phyloP scores from a whole-genome alignment of 768 basidiomycete species.

The Antrodiella citrinella region DNA sequence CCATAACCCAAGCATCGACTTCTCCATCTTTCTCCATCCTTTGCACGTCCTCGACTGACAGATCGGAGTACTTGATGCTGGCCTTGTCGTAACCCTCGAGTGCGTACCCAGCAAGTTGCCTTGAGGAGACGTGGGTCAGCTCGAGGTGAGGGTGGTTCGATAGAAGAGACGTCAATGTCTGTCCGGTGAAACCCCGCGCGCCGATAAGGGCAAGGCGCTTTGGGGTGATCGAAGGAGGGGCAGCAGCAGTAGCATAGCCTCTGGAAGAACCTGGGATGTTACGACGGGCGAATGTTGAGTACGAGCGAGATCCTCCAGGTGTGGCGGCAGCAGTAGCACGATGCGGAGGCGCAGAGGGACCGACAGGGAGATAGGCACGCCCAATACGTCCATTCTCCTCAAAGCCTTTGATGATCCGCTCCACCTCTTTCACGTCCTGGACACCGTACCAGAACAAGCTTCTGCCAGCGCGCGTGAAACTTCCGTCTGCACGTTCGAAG shows the following conservation, averaged over 20 bases:
- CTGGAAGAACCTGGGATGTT: constrained; percentile 42
- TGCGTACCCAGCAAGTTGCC: constrained; percentile 79
- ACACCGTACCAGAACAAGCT: constrained; percentile 98
- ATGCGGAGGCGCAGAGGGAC: constrained; percentile 58
- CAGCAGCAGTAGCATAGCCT: constrained; percentile 72
- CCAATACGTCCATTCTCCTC: constrained; percentile 71
- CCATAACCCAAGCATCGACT: constrained; percentile 99
- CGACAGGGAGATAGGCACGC: constrained; percentile 83
- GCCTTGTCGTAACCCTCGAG: constrained; percentile 78
- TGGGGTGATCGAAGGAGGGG: constrained; percentile 44
- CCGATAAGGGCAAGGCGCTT: constrained; percentile 94
- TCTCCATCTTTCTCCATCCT: constrained; percentile 82
- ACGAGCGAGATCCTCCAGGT: constrained; percentile 39
- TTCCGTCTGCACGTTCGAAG: constrained; percentile 96
- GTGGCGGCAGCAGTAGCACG: constrained; percentile 24
- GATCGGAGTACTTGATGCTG: constrained; percentile 67
- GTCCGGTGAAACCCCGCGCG: constrained; percentile 93
- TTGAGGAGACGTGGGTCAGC: constrained; percentile 93
- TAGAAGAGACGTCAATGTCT: constrained; percentile 81
- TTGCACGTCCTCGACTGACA: constrained; percentile 72
- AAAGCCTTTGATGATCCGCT: constrained; percentile 65
- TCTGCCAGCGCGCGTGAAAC: constrained; percentile 90
- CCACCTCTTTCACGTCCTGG: constrained; percentile 85
- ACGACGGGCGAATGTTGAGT: constrained; percentile 49
- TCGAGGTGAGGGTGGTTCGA: constrained; percentile 82